Conservation (phyloP, 176 grass and related monocot species). For the Oryza meyeriana region DNA sequence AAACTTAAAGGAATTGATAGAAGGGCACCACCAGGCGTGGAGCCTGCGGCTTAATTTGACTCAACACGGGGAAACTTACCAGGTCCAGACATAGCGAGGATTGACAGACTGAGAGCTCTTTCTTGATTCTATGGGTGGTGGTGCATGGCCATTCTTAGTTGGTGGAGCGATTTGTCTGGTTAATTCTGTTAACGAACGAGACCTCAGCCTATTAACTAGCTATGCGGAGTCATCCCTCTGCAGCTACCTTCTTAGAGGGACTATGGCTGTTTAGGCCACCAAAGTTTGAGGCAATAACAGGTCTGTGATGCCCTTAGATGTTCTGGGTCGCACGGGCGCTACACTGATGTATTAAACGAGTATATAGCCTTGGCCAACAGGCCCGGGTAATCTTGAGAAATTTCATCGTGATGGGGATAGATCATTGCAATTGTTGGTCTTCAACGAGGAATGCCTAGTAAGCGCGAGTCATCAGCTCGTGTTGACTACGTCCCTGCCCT, state of each 20-base stretch:
- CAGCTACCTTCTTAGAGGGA: slow-evolving; percentile 80
- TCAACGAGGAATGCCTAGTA: slow-evolving; percentile 88
- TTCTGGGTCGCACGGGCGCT: slow-evolving; percentile 60
- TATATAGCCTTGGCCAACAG: slow-evolving; percentile 73
- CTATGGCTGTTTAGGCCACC: slow-evolving; percentile 57
- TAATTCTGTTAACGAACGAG: slow-evolving; percentile 67
- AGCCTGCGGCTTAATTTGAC: slow-evolving; percentile 28
- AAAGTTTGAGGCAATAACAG: slow-evolving; percentile 82
- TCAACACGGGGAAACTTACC: slow-evolving; percentile 6
- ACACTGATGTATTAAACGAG: slow-evolving; percentile 75
- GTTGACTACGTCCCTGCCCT: too few relatives aligned
- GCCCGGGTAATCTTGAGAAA: slow-evolving; percentile 70
- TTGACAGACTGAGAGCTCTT: too few relatives aligned
- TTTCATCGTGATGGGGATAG: slow-evolving; percentile 93
- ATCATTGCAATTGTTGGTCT: slow-evolving; percentile 97
- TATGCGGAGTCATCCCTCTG: slow-evolving; percentile 49
- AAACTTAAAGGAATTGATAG: slow-evolving; percentile 16
- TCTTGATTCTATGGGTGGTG: too few relatives aligned
- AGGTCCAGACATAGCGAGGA: too few relatives aligned
- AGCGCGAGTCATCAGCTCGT: too few relatives aligned
- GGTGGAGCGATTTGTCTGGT: slow-evolving; percentile 58
- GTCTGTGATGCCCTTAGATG: slow-evolving; percentile 84
- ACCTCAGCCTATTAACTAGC: slow-evolving; percentile 65
- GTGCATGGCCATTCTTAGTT: too few relatives aligned
- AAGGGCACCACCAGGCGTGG: slow-evolving; percentile 23